Evolutionary conservation across 208 protist genomes (phyloP).

Genomic region (Trypanosoma rangeli): DNA sequence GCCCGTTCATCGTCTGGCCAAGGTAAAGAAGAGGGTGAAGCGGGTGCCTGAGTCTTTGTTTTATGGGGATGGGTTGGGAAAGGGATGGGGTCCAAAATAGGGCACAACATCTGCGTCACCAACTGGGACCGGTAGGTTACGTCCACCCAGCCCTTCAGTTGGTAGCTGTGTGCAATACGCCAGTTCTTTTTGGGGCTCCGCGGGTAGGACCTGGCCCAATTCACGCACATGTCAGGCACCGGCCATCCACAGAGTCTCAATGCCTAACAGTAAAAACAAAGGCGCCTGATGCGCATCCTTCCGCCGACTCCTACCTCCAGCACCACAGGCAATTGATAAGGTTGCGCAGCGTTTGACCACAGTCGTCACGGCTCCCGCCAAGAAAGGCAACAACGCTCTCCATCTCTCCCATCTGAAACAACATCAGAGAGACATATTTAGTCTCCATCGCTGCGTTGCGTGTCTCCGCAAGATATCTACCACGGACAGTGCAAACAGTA

Average conservation of each 20-base stretch:
- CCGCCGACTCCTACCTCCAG: not conserved
- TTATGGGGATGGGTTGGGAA: not conserved
- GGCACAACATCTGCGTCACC: constrained; percentile 11
- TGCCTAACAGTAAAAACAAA: not conserved
- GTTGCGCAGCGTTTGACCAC: not conserved
- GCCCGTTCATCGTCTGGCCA: not conserved
- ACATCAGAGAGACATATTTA: not conserved
- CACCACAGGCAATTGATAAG: constrained; percentile 11
- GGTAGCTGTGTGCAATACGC: not conserved
- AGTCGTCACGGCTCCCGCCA: constrained; percentile 6
- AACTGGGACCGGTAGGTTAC: not conserved
- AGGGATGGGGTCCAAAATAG: not conserved
- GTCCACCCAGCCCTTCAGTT: not conserved
- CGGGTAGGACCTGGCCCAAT: constrained; percentile 6
- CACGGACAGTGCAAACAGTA: not conserved
- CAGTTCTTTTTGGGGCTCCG: not conserved
- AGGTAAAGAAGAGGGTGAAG: not conserved
- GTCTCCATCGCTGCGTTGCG: not conserved
- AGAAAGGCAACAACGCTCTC: not conserved
- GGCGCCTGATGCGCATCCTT: not conserved
- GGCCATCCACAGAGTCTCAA: not conserved
- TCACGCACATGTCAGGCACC: constrained; percentile 9
- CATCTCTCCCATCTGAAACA: not conserved
- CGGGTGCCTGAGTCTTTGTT: not conserved
- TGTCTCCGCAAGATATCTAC: constrained; percentile 7